A percentile compares a stretch with the other conserved stretches of the same genome.
Conservation (phyloP, 306 rosid species). For the Erythrophleum fordii region DNA sequence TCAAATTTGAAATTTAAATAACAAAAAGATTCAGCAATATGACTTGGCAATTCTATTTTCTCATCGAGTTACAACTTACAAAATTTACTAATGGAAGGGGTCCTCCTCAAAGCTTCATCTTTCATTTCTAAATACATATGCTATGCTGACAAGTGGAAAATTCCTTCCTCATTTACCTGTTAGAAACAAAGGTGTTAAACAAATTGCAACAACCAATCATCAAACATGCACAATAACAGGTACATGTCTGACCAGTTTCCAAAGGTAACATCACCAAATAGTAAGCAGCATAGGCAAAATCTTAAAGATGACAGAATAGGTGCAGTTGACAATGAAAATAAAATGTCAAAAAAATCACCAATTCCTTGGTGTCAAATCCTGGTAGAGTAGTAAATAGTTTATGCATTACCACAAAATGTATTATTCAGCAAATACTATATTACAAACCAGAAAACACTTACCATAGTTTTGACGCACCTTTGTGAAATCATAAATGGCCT, state of each 20-base stretch:
- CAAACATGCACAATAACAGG: neutral
- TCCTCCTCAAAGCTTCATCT: neutral
- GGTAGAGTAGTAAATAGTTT: neutral
- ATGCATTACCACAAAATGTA: neutral
- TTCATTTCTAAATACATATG: constrained; percentile 12
- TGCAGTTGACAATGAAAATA: neutral
- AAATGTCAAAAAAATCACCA: neutral
- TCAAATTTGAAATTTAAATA: neutral
- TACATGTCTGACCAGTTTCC: neutral
- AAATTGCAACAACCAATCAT: neutral
- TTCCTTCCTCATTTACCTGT: constrained; percentile 47
- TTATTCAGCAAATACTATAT: neutral
- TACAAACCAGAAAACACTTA: constrained; percentile 45
- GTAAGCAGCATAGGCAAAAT: neutral
- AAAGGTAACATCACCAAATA: constrained; percentile 6
- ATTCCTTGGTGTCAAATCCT: constrained; percentile 13
- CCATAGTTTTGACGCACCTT: constrained; percentile 80
- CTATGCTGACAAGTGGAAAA: constrained; percentile 15
- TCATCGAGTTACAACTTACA: constrained; percentile 16
- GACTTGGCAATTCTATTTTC: constrained; percentile 33
- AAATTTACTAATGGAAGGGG: neutral
- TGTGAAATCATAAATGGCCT: constrained; percentile 69
- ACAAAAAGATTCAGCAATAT: neutral
- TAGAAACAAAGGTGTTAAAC: neutral
- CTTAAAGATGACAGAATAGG: neutral